Evolutionary conservation across 306 rosid genomes (phyloP).

Genomic region (Luffa acutangula): DNA sequence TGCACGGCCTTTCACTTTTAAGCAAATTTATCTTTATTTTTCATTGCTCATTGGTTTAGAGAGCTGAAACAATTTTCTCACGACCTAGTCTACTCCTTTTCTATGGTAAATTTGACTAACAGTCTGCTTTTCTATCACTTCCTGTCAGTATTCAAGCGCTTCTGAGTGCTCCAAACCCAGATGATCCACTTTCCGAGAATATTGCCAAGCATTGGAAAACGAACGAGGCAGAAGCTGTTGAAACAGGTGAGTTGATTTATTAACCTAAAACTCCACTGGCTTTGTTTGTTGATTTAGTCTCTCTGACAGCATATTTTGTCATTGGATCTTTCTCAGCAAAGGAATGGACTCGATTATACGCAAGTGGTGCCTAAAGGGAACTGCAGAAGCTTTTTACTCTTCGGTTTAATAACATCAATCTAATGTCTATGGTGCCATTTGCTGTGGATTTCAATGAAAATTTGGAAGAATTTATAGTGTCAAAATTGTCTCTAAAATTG

Average conservation of each 20-base stretch:
- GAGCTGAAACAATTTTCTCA: neutral
- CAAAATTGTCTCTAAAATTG: constrained; percentile 4
- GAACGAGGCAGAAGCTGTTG: constrained; percentile 90
- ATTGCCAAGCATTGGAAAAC: constrained; percentile 94
- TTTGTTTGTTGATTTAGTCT: neutral
- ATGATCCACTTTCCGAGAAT: constrained; percentile 95
- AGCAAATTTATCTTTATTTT: neutral
- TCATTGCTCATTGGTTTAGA: neutral
- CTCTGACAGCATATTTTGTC: neutral
- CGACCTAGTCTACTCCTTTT: neutral
- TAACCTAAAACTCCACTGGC: neutral
- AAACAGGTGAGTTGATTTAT: constrained; percentile 50
- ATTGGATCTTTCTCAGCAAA: constrained; percentile 49
- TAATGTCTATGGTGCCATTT: constrained; percentile 4
- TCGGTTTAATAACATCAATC: constrained; percentile 5
- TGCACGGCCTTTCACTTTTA: neutral
- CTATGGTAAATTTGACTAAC: neutral
- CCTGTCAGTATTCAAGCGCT: constrained; percentile 80
- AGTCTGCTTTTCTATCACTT: neutral
- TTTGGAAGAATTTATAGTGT: constrained; percentile 10
- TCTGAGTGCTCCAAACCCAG: constrained; percentile 95
- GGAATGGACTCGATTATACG: constrained; percentile 88
- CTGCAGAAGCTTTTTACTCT: neutral
- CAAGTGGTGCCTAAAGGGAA: constrained; percentile 56
- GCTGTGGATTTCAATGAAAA: constrained; percentile 10